Conservation (phyloP, 2,329 filamentous ascomycete species). For the Aspergillus aculeatinus region DNA sequence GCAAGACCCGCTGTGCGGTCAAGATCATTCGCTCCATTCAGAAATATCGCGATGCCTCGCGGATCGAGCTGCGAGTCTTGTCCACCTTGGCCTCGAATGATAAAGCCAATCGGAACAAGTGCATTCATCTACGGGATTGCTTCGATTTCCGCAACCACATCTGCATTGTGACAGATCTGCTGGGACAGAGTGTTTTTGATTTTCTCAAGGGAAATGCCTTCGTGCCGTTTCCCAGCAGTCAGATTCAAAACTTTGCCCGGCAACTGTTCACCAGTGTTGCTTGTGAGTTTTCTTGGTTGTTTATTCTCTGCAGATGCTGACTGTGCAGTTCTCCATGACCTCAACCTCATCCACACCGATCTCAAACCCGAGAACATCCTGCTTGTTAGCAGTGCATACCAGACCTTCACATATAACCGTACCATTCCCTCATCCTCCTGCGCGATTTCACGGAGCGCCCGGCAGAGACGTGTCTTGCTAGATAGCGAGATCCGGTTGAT, state of each 20-base stretch:
- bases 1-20: constrained; percentile 81
- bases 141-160: constrained; percentile 98
- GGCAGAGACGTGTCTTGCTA: constrained; percentile 62
- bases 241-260: constrained; percentile 94
- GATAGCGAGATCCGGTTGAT: constrained; percentile 67
- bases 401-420: constrained; percentile 68
- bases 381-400: constrained; percentile 63
- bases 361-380: constrained; percentile 69
- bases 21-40: constrained; percentile 98
- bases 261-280: constrained; percentile 98
- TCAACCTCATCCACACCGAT: constrained; percentile 93
- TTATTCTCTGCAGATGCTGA: background rate
- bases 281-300: constrained; percentile 64
- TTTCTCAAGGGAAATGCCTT: constrained; percentile 95
- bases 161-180: constrained; percentile 73
- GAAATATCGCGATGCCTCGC: constrained; percentile 93
- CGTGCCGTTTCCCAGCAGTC: constrained; percentile 95
- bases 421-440: constrained; percentile 65
- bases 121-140: constrained; percentile 93
- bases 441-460: constrained; percentile 56
- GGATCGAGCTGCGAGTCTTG: constrained; percentile 89
- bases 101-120: constrained; percentile 86
- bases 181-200: constrained; percentile 97
- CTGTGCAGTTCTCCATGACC: constrained; percentile 79
- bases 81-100: constrained; percentile 92